Evolutionary conservation across 2,329 filamentous ascomycete species (phyloP).

Genomic region (Diaporthe destruens): DNA sequence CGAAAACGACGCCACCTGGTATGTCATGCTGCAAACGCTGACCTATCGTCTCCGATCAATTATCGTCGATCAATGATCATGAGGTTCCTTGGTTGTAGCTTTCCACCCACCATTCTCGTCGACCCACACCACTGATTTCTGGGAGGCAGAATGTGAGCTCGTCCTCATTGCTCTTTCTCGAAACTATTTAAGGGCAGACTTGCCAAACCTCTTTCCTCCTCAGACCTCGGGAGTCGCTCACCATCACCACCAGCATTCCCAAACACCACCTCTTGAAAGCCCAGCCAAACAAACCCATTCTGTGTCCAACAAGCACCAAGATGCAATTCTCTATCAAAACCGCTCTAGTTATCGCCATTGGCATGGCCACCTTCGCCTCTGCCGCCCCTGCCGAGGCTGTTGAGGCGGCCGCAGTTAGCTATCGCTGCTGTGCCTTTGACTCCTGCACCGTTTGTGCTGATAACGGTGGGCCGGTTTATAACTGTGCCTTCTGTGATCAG

Average conservation of each 20-base stretch:
- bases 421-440: background rate
- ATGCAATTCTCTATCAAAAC: slow-evolving; percentile 23
- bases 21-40: too few species aligned
- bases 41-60: too few species aligned
- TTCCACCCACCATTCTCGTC: too few species aligned
- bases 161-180: too few species aligned
- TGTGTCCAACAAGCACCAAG: background rate
- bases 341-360: background rate
- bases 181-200: background rate
- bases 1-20: background rate
- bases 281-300: background rate
- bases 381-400: background rate
- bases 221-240: background rate
- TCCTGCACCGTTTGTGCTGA: background rate
- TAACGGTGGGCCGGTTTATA: background rate
- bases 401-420: background rate
- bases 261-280: background rate
- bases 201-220: too few species aligned
- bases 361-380: background rate
- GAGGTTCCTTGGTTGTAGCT: too few species aligned
- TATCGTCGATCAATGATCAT: too few species aligned
- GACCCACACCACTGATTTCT: too few species aligned
- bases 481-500: background rate
- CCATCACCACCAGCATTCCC: background rate
- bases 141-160: too few species aligned